Evolutionary conservation across 2,329 filamentous ascomycete species (phyloP).

Genomic region (Dothiorella sarmentorum): DNA sequence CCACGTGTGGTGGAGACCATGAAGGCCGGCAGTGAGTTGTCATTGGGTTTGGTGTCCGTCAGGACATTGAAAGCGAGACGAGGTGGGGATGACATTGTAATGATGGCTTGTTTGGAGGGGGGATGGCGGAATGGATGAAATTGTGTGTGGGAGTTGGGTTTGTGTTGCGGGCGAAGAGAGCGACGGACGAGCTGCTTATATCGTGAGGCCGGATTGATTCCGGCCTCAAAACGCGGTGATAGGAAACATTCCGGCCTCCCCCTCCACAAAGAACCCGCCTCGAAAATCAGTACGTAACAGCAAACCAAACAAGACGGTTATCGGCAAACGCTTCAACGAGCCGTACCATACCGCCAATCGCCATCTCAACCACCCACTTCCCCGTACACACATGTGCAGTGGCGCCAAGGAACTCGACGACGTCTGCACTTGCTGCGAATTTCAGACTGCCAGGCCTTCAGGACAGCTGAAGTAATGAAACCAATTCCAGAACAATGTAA

Average conservation of each 20-base stretch:
- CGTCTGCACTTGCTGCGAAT: not conserved
- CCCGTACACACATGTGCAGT: not conserved
- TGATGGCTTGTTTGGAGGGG: not conserved
- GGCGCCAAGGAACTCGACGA: not conserved
- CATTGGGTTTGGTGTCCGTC: conserved; percentile 59
- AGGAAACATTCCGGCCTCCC: conserved; percentile 32
- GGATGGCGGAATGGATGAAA: conserved; percentile 8
- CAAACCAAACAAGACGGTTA: conserved; percentile 13
- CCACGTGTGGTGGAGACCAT: conserved; percentile 74
- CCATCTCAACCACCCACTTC: not conserved
- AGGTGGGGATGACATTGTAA: conserved; percentile 41
- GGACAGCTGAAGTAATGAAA: too few species aligned
- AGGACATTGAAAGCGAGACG: conserved; percentile 58
- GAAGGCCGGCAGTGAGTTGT: conserved; percentile 66
- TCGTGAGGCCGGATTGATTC: conserved; percentile 32
- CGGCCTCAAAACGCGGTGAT: conserved; percentile 26
- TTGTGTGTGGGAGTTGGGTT: not conserved
- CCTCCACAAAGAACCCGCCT: conserved; percentile 18
- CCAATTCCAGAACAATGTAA: not conserved
- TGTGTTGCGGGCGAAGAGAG: not conserved
- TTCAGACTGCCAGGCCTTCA: too few species aligned
- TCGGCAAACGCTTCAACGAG: conserved; percentile 10
- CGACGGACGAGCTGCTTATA: conserved; percentile 15
- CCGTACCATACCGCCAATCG: not conserved
- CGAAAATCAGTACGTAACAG: conserved; percentile 39